Base-by-base conservation (phyloP, 371 early-diverging fungal genomes). In the Syncephalastrum racemosum region DNA sequence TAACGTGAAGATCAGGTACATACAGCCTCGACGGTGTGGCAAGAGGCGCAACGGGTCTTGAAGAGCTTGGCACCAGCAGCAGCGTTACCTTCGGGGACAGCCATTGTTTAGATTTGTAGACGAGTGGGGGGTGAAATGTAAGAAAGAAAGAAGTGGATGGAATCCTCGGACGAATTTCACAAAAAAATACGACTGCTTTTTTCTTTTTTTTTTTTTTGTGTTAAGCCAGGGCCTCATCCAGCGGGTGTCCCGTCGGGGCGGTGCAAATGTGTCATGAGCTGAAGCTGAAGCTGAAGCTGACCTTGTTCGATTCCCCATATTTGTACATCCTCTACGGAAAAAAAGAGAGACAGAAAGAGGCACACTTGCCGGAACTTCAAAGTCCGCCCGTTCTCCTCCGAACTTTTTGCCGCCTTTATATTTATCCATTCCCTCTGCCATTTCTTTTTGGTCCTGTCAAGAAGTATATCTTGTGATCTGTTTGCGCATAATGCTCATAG, bases 31-130 rank as follows among this genome's bases (percentile, higher is more conserved):
- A 94, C 88, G 62, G 95, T 96, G 88, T 98, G 97, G 89, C 99
- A 98, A 72, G 93, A 94, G 56, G 96, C 95, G 69, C 98, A 98
- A 62, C 98, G 93, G 66, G 97, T 97, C 88, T 96, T 95, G 93
- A 98, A 98, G 80, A 97, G 94, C 87, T 95, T 94, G 68, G 96
- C 96, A 80, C 98, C 98, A 70, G 75, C 78, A 66, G 72, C 49
- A 67, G 73, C 78, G 72, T 77, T 68, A 66, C 78, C 77, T 63
- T 64, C 63, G 48, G 65, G 61, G 36, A 58, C 50, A 54, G 59
- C 49, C 68, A 68, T 68, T 46, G 40, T 54, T 20, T 6, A 47
- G 52, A 16, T 50, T 41, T 25, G n/a, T 31, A 40, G 42, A 48
- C 54, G 63, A 61, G 65, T 60, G 59, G 60, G 64, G 61, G 63